phyloP scores from a whole-genome alignment of 2,329 filamentous ascomycete genomes.

The Fusarium oligoseptatum region DNA sequence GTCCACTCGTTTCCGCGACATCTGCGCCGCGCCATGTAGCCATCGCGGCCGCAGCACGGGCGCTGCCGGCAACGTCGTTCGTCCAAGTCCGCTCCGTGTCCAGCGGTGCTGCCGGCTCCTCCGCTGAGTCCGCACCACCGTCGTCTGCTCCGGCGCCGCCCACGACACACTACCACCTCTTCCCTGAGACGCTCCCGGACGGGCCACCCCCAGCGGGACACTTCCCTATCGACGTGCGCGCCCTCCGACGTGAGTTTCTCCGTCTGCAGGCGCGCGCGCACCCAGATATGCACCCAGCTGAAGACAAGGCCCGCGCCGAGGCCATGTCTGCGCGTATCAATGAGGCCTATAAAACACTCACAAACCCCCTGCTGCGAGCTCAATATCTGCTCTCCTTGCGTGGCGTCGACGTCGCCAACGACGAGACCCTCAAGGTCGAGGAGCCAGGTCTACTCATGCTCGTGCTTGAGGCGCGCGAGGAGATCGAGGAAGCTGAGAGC shows the following conservation, averaged over 20 bases:
- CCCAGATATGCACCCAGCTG: conserved; percentile 74
- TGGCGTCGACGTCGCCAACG: conserved; percentile 82
- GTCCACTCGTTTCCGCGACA: conserved; percentile 22
- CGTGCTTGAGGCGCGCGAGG: conserved; percentile 84
- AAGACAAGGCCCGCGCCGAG: conserved; percentile 74
- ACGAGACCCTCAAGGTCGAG: conserved; percentile 80
- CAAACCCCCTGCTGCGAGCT: conserved; percentile 83
- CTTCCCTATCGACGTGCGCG: conserved; percentile 79
- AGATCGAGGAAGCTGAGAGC: conserved; percentile 76
- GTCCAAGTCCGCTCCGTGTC: conserved; percentile 27
- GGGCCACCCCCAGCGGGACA: conserved; percentile 83
- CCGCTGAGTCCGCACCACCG: conserved; percentile 21
- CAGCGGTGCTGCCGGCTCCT: conserved; percentile 24
- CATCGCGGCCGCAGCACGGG: conserved; percentile 9
- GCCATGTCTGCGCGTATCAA: conserved; percentile 87
- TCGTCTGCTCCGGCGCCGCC: conserved; percentile 33
- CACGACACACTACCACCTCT: conserved; percentile 85
- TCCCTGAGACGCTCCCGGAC: conserved; percentile 80
- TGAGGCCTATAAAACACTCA: conserved; percentile 89
- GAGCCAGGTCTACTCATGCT: conserved; percentile 79
- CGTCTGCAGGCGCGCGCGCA: conserved; percentile 83
- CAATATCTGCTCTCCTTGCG: conserved; percentile 85
- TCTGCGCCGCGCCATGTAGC: conserved; percentile 13
- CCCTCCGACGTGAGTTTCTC: conserved; percentile 87
- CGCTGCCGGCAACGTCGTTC: not conserved